Conservation (phyloP, 176 grass and related monocot genomes). For the maize (Zea mays) region Zm-B73-REFERENCE-NAM-5.0 NC_050098.1:177296001-177296500, state of each 20-base stretch:
- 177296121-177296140: constrained; percentile 68
- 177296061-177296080: constrained; percentile 69
- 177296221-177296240: constrained; percentile 79
- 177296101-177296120: constrained; percentile 88
- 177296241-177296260: constrained; percentile 79
- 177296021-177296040: constrained; percentile 78
- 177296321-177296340: not conserved
- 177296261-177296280: constrained; percentile 89
- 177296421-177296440: not conserved
- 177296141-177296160: constrained; percentile 54
- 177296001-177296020: constrained; percentile 72
- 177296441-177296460: not conserved
- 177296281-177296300: constrained; percentile 31
- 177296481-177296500: too few relatives aligned
- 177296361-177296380: not conserved
- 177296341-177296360: constrained; percentile 16
- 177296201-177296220: constrained; percentile 80
- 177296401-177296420: not conserved
- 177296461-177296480: too few relatives aligned
- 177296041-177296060: constrained; percentile 71
- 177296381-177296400: not conserved
- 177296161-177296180: constrained; percentile 74
- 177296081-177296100: constrained; percentile 75
- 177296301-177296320: constrained; percentile 3
- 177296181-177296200: constrained; percentile 75